Percentiles rank a stretch among this genome's conserved stretches.
phyloP scores from a whole-genome alignment of 2,329 filamentous ascomycete species.

The Cladosporium sp. region DNA sequence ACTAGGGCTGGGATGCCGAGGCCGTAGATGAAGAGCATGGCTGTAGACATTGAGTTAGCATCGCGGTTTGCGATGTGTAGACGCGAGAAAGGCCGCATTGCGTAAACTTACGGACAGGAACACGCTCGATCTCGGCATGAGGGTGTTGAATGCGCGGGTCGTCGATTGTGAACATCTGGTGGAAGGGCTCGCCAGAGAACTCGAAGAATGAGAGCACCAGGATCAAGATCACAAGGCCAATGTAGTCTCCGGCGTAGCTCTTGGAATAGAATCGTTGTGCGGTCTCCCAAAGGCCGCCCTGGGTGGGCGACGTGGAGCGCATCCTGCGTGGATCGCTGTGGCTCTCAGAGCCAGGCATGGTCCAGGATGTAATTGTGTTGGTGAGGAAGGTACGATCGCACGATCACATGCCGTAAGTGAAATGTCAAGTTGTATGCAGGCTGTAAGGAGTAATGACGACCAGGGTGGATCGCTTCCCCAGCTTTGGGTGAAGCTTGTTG shows the following conservation, averaged over 20 bases:
- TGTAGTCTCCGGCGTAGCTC: slow-evolving; percentile 84
- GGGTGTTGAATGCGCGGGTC: slow-evolving; percentile 82
- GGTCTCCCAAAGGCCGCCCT: slow-evolving; percentile 16
- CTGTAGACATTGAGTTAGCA: slow-evolving; percentile 31
- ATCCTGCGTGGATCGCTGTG: slow-evolving; percentile 9
- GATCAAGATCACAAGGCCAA: slow-evolving; percentile 70
- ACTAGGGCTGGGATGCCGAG: slow-evolving; percentile 65
- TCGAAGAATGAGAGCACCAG: slow-evolving; percentile 59
- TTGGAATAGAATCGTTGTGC: slow-evolving; percentile 46
- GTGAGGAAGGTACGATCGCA: neutral
- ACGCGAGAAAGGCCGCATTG: neutral
- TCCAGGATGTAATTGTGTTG: neutral
- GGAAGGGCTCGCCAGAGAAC: slow-evolving; percentile 77
- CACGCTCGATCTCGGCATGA: slow-evolving; percentile 77
- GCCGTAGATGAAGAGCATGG: slow-evolving; percentile 75
- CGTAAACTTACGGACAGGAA: slow-evolving; percentile 63
- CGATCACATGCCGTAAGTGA: slow-evolving; percentile 4
- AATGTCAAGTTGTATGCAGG: neutral
- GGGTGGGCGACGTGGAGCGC: slow-evolving; percentile 9
- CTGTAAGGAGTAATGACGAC: neutral
- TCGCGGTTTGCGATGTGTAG: neutral
- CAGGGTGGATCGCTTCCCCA: neutral
- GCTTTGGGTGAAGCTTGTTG: slow-evolving; percentile 3
- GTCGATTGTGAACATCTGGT: slow-evolving; percentile 88
- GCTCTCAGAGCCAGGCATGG: slow-evolving; percentile 14